Evolutionary conservation across 1,284 basidiomycete genomes (phyloP).

Genomic region (Sporisorium reilianum): DNA sequence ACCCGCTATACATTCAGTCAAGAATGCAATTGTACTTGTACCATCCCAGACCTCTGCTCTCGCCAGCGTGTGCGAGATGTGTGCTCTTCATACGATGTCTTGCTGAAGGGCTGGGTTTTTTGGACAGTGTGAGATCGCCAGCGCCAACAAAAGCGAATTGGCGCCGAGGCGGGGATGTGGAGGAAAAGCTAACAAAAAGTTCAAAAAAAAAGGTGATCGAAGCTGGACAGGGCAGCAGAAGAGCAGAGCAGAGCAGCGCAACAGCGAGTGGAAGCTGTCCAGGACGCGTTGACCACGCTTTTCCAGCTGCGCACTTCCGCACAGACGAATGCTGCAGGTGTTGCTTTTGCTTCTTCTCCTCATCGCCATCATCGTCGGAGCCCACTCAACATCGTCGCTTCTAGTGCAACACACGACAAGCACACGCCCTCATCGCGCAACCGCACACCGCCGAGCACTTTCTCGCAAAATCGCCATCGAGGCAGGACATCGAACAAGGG

Average conservation of each 20-base stretch:
- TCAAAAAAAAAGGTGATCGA: conserved; percentile 7
- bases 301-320: neutral
- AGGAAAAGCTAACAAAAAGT: neutral
- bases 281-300: conserved; percentile 39
- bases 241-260: neutral
- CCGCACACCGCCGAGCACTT: too few species aligned
- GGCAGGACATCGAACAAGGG: neutral
- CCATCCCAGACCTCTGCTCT: neutral
- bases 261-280: neutral
- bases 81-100: neutral
- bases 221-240: too few species aligned
- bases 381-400: too few species aligned
- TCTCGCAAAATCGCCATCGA: neutral
- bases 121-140: neutral
- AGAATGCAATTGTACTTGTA: conserved; percentile 26
- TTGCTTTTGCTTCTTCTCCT: conserved; percentile 14
- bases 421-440: too few species aligned
- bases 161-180: conserved; percentile 1
- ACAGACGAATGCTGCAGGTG: conserved; percentile 11
- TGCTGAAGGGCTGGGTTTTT: neutral
- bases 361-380: neutral
- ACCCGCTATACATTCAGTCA: neutral
- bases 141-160: neutral
- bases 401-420: too few species aligned
- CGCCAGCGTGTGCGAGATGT: too few species aligned